Evolutionary conservation across 345 rosid species (phyloP).

Genomic region (Laguncularia racemosa): DNA sequence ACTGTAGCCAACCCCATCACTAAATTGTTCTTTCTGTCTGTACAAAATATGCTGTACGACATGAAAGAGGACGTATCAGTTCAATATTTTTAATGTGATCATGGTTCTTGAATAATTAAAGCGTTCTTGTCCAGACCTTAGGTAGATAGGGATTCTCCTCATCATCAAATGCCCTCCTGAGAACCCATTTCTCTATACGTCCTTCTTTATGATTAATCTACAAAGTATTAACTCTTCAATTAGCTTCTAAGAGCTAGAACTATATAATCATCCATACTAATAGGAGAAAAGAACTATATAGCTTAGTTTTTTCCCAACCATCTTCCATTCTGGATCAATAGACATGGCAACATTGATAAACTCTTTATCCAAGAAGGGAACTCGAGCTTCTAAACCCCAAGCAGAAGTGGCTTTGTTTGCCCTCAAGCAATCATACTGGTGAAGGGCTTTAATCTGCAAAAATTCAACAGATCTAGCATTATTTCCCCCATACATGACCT

Average conservation of each 20-base stretch:
- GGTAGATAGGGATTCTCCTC: conserved; percentile 84
- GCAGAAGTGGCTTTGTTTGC: conserved; percentile 95
- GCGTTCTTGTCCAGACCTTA: conserved; percentile 27
- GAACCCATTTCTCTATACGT: conserved; percentile 76
- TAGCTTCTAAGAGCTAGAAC: too few species aligned
- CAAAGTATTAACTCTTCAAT: background rate
- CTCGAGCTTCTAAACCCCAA: conserved; percentile 91
- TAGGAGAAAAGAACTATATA: background rate
- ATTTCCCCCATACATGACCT: background rate
- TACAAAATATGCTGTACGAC: conserved; percentile 67
- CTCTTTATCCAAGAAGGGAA: conserved; percentile 88
- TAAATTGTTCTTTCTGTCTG: conserved; percentile 95
- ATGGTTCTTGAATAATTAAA: background rate
- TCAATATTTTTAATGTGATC: background rate
- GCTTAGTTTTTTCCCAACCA: conserved; percentile 32
- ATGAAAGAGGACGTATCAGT: background rate
- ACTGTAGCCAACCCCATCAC: conserved; percentile 95
- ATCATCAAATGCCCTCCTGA: conserved; percentile 83
- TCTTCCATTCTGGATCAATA: conserved; percentile 77
- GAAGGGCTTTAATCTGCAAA: conserved; percentile 82
- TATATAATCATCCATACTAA: background rate
- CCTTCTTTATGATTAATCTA: conserved; percentile 68
- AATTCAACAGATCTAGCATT: background rate
- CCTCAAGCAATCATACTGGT: conserved; percentile 84
- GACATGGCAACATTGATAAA: conserved; percentile 76